A percentile compares a stretch with the other conserved stretches of the same genome.
Conservation (phyloP, 2,329 filamentous ascomycete species). For the Apiospora koreana region DNA sequence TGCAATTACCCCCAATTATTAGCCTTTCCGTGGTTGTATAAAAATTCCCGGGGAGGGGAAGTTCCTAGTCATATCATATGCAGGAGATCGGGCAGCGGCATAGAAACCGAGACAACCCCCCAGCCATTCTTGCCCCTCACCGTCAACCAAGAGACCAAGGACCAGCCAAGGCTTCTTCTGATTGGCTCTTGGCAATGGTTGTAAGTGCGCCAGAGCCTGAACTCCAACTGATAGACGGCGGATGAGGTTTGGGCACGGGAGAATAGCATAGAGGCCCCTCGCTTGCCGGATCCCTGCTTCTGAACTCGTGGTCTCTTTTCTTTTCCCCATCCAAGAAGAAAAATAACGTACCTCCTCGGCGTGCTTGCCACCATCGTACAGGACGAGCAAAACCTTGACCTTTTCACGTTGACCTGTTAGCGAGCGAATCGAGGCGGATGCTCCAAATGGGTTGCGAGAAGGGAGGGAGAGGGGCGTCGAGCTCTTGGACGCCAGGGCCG, state of each 20-base stretch:
- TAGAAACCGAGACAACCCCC: neutral
- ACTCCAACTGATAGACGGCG: neutral
- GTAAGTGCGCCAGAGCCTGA: neutral
- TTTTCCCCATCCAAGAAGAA: neutral
- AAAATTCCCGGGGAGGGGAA: constrained; percentile 16
- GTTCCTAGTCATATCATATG: constrained; percentile 21
- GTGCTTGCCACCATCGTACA: constrained; percentile 91
- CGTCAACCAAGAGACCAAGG: neutral
- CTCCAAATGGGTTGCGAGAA: constrained; percentile 18
- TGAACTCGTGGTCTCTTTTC: neutral
- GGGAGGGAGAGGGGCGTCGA: constrained; percentile 50
- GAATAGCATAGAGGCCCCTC: neutral
- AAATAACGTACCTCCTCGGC: constrained; percentile 70
- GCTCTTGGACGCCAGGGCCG: constrained; percentile 23
- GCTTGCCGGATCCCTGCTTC: neutral
- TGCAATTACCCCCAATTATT: constrained; percentile 31
- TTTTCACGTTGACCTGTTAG: constrained; percentile 56
- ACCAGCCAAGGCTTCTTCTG: neutral
- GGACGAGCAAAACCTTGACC: constrained; percentile 93
- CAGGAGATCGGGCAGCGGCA: constrained; percentile 4
- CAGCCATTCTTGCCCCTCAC: neutral
- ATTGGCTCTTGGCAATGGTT: constrained; percentile 2
- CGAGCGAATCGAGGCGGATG: constrained; percentile 59
- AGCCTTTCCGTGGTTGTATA: constrained; percentile 2
- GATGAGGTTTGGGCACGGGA: neutral